These are phyloP conservation scores for Lentinula raphanica DNA, from an alignment of 768 basidiomycete species.

Conservation along the genomic window DNA sequence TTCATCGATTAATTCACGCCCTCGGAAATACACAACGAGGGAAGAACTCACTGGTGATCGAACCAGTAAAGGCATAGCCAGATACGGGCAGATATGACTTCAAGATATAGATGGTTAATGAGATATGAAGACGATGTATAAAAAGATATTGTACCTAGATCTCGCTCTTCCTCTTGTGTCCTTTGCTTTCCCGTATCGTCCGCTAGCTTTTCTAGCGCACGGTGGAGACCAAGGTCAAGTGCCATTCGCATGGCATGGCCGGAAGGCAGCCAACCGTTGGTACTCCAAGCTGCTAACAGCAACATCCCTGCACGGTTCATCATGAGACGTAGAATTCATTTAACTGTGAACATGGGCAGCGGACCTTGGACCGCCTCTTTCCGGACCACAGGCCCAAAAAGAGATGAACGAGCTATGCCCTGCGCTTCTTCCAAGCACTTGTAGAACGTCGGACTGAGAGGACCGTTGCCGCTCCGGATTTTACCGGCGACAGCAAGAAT, in stretches of 20 bases:
- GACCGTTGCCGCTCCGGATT: constrained; percentile 86
- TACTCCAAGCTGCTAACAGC: constrained; percentile 87
- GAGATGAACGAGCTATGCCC: constrained; percentile 87
- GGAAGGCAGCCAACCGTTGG: constrained; percentile 91
- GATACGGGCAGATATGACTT: constrained; percentile 87
- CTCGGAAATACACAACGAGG: constrained; percentile 10
- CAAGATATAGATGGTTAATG: neutral
- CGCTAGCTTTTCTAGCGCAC: constrained; percentile 86
- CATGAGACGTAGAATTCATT: constrained; percentile 1
- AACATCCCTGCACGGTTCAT: constrained; percentile 63
- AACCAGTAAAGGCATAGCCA: constrained; percentile 97
- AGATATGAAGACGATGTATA: constrained; percentile 1
- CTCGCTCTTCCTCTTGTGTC: constrained; percentile 78
- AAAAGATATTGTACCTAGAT: constrained; percentile 51
- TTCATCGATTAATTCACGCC: constrained; percentile 2
- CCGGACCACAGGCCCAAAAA: constrained; percentile 89
- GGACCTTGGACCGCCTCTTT: constrained; percentile 93
- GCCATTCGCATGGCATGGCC: constrained; percentile 98
- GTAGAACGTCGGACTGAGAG: constrained; percentile 81
- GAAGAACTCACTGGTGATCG: constrained; percentile 72
- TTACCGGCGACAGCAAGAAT: constrained; percentile 90
- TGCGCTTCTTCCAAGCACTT: constrained; percentile 92
- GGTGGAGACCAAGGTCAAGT: constrained; percentile 86
- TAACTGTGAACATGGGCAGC: constrained; percentile 7
- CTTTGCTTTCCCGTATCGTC: constrained; percentile 66